These are phyloP conservation scores for Penicillium sp. DNA, from an alignment of 2,329 filamentous ascomycete species.

Conservation along the genomic window DNA sequence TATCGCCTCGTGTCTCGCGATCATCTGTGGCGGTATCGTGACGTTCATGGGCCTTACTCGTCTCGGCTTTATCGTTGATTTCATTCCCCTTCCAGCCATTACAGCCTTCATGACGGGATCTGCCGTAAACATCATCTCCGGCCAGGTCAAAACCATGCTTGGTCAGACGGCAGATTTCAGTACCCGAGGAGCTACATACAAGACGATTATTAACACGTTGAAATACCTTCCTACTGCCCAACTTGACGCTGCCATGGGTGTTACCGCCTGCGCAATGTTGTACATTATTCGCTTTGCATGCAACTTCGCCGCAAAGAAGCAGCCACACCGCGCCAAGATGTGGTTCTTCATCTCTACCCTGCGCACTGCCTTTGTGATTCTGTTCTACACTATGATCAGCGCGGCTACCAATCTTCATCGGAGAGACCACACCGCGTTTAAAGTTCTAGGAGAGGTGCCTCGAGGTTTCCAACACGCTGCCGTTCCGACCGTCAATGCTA, in stretches of 20 bases:
- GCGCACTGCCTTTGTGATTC: conserved; percentile 86
- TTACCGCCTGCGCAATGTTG: conserved; percentile 79
- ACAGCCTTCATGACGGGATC: conserved; percentile 98
- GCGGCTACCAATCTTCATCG: conserved; percentile 78
- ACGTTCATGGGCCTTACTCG: conserved; percentile 77
- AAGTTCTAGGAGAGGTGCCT: conserved; percentile 76
- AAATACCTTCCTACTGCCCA: conserved; percentile 70
- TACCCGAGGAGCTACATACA: conserved; percentile 78
- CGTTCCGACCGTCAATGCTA: conserved; percentile 69
- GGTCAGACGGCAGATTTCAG: conserved; percentile 71
- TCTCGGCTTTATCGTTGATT: conserved; percentile 87
- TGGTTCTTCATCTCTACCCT: conserved; percentile 93
- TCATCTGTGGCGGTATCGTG: conserved; percentile 79
- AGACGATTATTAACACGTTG: conserved; percentile 81
- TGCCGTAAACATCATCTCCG: conserved; percentile 82
- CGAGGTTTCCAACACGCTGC: conserved; percentile 82
- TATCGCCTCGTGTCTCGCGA: conserved; percentile 77
- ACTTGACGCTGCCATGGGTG: conserved; percentile 84
- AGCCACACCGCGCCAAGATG: conserved; percentile 70
- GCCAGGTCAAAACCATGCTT: conserved; percentile 82
- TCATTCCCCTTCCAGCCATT: conserved; percentile 88
- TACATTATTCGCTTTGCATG: conserved; percentile 75
- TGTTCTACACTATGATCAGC: conserved; percentile 90
- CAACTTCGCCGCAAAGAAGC: conserved; percentile 69
- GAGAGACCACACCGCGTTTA: conserved; percentile 68